phyloP scores from a whole-genome alignment of 768 basidiomycete species.

The Lactarius hengduanensis region DNA sequence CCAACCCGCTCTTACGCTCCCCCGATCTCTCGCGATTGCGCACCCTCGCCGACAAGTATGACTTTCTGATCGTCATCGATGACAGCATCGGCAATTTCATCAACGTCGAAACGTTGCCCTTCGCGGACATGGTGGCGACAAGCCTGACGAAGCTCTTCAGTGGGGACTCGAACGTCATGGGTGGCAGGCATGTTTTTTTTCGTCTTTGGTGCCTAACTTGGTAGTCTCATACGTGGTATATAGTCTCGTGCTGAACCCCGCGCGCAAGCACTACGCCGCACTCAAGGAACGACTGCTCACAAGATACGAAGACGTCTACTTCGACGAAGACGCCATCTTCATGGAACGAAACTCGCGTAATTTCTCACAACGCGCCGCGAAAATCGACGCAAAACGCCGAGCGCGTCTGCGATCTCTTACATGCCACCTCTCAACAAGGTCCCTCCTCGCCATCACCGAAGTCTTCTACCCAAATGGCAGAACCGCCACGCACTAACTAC shows the following conservation, averaged over 20 bases:
- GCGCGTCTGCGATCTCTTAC: slow-evolving; percentile 76
- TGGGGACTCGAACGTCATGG: slow-evolving; percentile 95
- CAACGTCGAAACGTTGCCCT: slow-evolving; percentile 87
- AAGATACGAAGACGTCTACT: slow-evolving; percentile 83
- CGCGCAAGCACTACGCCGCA: slow-evolving; percentile 59
- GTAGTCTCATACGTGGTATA: slow-evolving; percentile 41
- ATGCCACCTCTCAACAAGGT: slow-evolving; percentile 47
- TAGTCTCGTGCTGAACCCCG: slow-evolving; percentile 87
- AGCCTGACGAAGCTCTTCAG: slow-evolving; percentile 95
- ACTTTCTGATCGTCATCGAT: slow-evolving; percentile 87
- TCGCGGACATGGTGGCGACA: slow-evolving; percentile 86
- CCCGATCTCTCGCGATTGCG: slow-evolving; percentile 75
- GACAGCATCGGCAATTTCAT: slow-evolving; percentile 95
- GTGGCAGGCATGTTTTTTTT: slow-evolving; percentile 70
- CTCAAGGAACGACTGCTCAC: slow-evolving; percentile 60
- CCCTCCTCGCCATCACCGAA: slow-evolving; percentile 51
- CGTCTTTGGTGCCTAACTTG: background rate
- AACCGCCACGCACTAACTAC: slow-evolving; percentile 73
- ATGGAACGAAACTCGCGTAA: slow-evolving; percentile 99
- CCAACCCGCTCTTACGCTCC: slow-evolving; percentile 90
- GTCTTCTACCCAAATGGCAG: slow-evolving; percentile 90
- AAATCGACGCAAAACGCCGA: slow-evolving; percentile 84
- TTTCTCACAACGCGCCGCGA: slow-evolving; percentile 69
- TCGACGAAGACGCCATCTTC: slow-evolving; percentile 88
- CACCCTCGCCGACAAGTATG: slow-evolving; percentile 76